These are phyloP conservation scores for Raffaelea ambrosiae DNA, from an alignment of 2,329 filamentous ascomycete genomes.

Conservation along the genomic window DNA sequence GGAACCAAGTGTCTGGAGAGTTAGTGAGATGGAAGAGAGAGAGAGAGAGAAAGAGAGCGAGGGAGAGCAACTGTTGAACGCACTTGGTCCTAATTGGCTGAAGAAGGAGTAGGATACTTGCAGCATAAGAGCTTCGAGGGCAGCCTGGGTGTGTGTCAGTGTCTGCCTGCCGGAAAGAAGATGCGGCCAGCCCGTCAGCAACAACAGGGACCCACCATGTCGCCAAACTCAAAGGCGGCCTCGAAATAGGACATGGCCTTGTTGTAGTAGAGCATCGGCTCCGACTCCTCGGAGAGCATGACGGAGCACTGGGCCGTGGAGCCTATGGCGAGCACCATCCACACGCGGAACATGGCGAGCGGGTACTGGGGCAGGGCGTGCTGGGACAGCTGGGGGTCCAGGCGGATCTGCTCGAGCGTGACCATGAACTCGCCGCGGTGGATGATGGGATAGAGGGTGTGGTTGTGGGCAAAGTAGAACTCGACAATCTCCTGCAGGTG, in stretches of 20 bases:
- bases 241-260: conserved; percentile 34
- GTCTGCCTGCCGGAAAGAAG: no score
- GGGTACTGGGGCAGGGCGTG: conserved; percentile 19
- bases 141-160: conserved; percentile 16
- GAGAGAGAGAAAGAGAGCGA: not conserved
- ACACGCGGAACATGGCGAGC: conserved; percentile 30
- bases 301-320: conserved; percentile 35
- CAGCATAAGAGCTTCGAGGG: conserved; percentile 33
- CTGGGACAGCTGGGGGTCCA: conserved; percentile 18
- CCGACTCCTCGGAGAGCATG: conserved; percentile 31
- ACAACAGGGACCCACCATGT: conserved; percentile 23
- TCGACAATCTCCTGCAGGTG: conserved; percentile 23
- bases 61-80: no score
- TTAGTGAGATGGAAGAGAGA: conserved; percentile 3
- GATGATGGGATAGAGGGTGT: conserved; percentile 37
- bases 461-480: conserved; percentile 38
- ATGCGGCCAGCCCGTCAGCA: no score
- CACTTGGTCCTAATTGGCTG: conserved; percentile 36
- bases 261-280: conserved; percentile 32
- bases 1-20: conserved; percentile 22
- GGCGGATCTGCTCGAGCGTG: conserved; percentile 21
- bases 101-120: conserved; percentile 41
- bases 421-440: conserved; percentile 23
- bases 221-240: conserved; percentile 24
- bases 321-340: conserved; percentile 40